A percentile compares a stretch with the other conserved stretches of the same genome.
Evolutionary conservation across 2,329 filamentous ascomycete genomes (phyloP).

Genomic region (Cladobotryum protrusum): DNA sequence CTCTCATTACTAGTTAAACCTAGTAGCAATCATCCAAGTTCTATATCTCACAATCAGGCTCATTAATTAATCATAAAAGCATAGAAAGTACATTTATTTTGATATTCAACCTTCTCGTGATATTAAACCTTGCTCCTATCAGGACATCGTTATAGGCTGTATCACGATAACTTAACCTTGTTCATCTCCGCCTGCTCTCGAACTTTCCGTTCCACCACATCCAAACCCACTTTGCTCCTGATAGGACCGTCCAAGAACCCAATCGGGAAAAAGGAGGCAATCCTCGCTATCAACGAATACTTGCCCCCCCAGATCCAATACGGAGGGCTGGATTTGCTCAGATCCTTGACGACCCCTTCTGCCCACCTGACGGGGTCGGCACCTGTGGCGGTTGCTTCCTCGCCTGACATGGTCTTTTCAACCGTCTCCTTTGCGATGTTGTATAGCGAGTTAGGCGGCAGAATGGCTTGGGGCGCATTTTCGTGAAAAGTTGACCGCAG

Average conservation of each 20-base stretch:
- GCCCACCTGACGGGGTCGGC: conserved; percentile 3
- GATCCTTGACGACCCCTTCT: conserved; percentile 1
- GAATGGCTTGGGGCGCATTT: conserved; percentile 1
- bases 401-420: conserved; percentile 8
- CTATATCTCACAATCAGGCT: too few relatives aligned
- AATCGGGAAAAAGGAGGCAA: conserved; percentile 2
- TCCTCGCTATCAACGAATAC: background rate
- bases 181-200: background rate
- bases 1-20: too few relatives aligned
- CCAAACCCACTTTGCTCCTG: background rate
- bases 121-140: too few relatives aligned
- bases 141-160: too few relatives aligned
- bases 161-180: background rate
- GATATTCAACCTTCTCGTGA: too few relatives aligned
- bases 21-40: too few relatives aligned
- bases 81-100: too few relatives aligned
- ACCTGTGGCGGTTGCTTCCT: conserved; percentile 1
- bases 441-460: conserved; percentile 2
- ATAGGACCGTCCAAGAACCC: background rate
- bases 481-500: conserved; percentile 10
- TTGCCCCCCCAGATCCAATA: conserved; percentile 4
- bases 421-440: conserved; percentile 8
- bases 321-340: background rate
- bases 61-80: too few relatives aligned
- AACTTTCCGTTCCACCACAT: conserved; percentile 1